phyloP scores from a whole-genome alignment of 257 asterid species.

The Solanum chilense region DNA sequence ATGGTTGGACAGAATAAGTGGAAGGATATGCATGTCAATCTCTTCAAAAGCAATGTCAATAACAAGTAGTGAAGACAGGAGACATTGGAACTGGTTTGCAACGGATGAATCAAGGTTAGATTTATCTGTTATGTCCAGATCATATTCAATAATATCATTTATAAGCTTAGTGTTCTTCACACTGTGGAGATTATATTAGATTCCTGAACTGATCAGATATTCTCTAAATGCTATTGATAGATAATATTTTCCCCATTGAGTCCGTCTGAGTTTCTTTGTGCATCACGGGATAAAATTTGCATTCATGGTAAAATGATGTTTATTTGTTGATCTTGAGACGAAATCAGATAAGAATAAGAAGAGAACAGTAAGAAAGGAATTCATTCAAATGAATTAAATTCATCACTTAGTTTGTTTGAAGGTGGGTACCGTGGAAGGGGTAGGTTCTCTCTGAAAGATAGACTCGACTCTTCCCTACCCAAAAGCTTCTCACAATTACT shows the following conservation, averaged over 20 bases:
- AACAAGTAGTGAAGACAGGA: conserved; percentile 89
- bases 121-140: not conserved
- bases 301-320: not conserved
- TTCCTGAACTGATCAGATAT: not conserved
- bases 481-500: not conserved
- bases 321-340: not conserved
- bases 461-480: not conserved
- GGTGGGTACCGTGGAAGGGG: too few relatives aligned
- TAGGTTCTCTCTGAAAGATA: too few relatives aligned
- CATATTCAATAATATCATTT: not conserved
- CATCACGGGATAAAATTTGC: not conserved
- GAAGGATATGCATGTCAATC: conserved; percentile 81
- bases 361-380: not conserved
- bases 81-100: conserved; percentile 93
- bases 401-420: too few relatives aligned
- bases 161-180: not conserved
- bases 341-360: not conserved
- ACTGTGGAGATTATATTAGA: not conserved
- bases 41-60: conserved; percentile 84
- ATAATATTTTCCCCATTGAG: not conserved
- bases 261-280: not conserved
- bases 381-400: too few relatives aligned
- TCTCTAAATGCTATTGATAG: not conserved
- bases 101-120: conserved; percentile 87
- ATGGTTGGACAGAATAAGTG: conserved; percentile 77